Base-by-base conservation (phyloP, 257 asterid genomes). In the Pogostemon cablin region DNA sequence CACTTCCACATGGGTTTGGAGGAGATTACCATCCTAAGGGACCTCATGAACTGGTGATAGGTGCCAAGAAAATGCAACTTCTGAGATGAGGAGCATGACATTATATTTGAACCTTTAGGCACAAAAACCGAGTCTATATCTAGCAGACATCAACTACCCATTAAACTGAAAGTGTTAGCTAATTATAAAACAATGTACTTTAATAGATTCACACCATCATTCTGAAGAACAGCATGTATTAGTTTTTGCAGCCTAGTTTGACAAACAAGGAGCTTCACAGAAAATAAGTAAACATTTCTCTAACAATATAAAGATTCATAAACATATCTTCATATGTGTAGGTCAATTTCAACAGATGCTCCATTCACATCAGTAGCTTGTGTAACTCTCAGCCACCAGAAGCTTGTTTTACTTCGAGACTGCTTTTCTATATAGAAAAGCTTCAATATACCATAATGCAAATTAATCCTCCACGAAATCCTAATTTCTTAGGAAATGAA, bases 91-190 rank as follows among this genome's bases (percentile, higher is more conserved):
- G 37, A 10, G 48, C 7, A 6, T 32, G 17, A 20, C 8, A 39
- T 6, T 5, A 42, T 7, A 41, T 34, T 35, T 52, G 41, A 32
- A 44, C 34, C 15, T 67, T 67, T 48, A 50, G 38, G 10, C 52
- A 15, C 52, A 67, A 54, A 53, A 40, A 37, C 58, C 20, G 63
- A 39, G 35, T 34, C 73, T 17, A 20, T 54, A 15, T 68, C 54
- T 68, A 68, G 52, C 5, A 6, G 43, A 54, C 25, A n/a, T 38
- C 73, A 39, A 9, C 53, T 25, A 68, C 63, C 48, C 42, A 4
- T 5, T 9, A 7, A 67, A 50, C 62, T n/a, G 17, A 12, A 50
- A 66, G n/a, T 49, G 15, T 7, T n/a, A 17, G 7, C 41, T 25
- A 5, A 25, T 15, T 17, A 44, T 52, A 48, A 68, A 44, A 68